These are phyloP conservation scores for Trichoderma pleuroti DNA, from an alignment of 2,329 filamentous ascomycete genomes.

Conservation along the genomic window DNA sequence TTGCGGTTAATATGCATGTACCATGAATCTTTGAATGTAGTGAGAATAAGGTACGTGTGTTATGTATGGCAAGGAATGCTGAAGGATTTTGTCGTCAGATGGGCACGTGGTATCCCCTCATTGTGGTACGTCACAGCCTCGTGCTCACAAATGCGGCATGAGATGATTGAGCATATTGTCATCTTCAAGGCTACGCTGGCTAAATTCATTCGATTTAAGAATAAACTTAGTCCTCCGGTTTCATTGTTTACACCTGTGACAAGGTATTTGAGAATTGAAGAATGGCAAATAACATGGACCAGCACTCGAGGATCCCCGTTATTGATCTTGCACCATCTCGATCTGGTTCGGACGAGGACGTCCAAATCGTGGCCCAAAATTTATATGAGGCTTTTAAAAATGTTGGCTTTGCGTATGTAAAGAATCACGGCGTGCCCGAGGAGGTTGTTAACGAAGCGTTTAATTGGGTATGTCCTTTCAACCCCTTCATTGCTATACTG, in stretches of 20 bases:
- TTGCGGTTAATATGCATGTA: background rate
- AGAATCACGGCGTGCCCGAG: conserved; percentile 35
- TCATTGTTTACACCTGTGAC: background rate
- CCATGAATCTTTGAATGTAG: background rate
- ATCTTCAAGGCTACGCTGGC: background rate
- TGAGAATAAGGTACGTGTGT: background rate
- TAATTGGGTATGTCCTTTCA: conserved; percentile 27
- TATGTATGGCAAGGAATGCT: background rate
- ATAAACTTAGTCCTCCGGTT: background rate
- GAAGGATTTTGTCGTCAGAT: background rate
- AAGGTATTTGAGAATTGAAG: background rate
- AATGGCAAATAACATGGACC: background rate
- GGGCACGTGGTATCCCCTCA: background rate
- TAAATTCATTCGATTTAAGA: background rate
- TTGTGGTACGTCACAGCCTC: background rate
- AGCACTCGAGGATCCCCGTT: conserved; percentile 22
- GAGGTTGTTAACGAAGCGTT: conserved; percentile 38
- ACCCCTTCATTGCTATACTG: background rate
- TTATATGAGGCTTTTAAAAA: conserved; percentile 32
- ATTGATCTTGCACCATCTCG: conserved; percentile 23
- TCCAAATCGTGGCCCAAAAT: conserved; percentile 19
- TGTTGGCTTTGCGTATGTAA: conserved; percentile 34
- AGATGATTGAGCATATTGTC: background rate
- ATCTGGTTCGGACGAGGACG: conserved; percentile 17
- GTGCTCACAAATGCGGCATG: no score